Percentiles rank a stretch among this genome's conserved stretches.
These are phyloP conservation scores for Remersonia thermophila DNA, from an alignment of 2,329 filamentous ascomycete species.

Conservation along the genomic window DNA sequence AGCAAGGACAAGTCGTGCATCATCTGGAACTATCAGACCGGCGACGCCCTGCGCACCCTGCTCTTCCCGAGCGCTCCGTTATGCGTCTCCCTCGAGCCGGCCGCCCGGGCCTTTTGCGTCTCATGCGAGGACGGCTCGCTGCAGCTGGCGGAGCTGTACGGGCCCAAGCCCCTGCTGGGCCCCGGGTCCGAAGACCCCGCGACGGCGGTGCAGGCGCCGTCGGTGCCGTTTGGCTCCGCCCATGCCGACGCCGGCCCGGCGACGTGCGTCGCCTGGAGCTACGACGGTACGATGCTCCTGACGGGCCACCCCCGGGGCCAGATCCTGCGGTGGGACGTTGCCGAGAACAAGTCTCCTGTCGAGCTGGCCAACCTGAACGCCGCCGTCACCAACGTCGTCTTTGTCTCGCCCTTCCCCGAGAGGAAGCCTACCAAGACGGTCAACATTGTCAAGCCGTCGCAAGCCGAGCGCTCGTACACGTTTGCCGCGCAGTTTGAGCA, in stretches of 20 bases:
- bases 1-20: constrained; percentile 81
- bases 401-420: constrained; percentile 48
- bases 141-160: constrained; percentile 64
- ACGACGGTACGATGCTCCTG: constrained; percentile 68
- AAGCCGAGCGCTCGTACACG: constrained; percentile 51
- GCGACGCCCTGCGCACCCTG: constrained; percentile 65
- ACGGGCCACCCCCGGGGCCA: constrained; percentile 74
- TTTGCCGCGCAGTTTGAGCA: constrained; percentile 51
- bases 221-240: constrained; percentile 39
- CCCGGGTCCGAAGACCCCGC: constrained; percentile 39
- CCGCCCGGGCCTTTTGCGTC: constrained; percentile 69
- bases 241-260: constrained; percentile 53
- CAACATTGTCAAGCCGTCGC: constrained; percentile 68
- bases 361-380: constrained; percentile 63
- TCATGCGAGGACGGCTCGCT: constrained; percentile 71
- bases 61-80: constrained; percentile 63
- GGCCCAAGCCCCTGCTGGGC: constrained; percentile 42
- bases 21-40: constrained; percentile 83
- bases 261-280: constrained; percentile 59
- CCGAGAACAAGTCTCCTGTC: constrained; percentile 53
- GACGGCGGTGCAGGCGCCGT: constrained; percentile 43
- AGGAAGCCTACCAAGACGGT: constrained; percentile 35
- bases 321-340: constrained; percentile 69
- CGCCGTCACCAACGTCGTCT: constrained; percentile 69
- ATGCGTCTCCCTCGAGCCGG: constrained; percentile 67